phyloP scores from a whole-genome alignment of 148 eudicot species.

The Bassia scoparia region DNA sequence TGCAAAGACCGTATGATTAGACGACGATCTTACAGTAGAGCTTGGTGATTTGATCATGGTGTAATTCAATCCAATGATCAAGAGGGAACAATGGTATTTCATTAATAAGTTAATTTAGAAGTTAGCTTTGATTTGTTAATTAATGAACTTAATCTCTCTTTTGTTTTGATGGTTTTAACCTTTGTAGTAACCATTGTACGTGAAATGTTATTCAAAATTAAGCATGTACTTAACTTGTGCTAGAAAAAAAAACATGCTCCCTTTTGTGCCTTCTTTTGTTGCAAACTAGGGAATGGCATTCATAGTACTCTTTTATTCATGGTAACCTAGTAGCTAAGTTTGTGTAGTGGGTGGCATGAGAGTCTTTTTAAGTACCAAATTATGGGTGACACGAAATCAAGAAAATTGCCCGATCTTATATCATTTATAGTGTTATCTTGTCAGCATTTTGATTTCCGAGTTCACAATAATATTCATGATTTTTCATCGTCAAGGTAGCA shows the following conservation, averaged over 20 bases:
- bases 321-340: no score
- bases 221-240: neutral
- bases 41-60: neutral
- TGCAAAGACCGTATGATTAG: conserved; percentile 29
- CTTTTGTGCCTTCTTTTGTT: neutral
- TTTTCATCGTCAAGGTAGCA: no score
- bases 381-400: no score
- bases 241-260: neutral
- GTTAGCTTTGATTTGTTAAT: conserved; percentile 5
- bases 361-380: no score
- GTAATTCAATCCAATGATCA: neutral
- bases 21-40: neutral
- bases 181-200: neutral
- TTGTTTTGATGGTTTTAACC: conserved; percentile 7
- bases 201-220: neutral
- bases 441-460: no score
- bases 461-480: no score
- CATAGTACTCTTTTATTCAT: no score
- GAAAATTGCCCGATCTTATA: no score
- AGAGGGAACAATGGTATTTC: conserved; percentile 4
- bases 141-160: conserved; percentile 8
- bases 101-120: conserved; percentile 20
- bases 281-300: no score
- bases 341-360: no score
- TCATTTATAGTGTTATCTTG: no score